A percentile compares a stretch with the other conserved stretches of the same genome.
These are phyloP conservation scores for Coemansia sp. DNA, from an alignment of 192 early-diverging fungal species.

Conservation along the genomic window DNA sequence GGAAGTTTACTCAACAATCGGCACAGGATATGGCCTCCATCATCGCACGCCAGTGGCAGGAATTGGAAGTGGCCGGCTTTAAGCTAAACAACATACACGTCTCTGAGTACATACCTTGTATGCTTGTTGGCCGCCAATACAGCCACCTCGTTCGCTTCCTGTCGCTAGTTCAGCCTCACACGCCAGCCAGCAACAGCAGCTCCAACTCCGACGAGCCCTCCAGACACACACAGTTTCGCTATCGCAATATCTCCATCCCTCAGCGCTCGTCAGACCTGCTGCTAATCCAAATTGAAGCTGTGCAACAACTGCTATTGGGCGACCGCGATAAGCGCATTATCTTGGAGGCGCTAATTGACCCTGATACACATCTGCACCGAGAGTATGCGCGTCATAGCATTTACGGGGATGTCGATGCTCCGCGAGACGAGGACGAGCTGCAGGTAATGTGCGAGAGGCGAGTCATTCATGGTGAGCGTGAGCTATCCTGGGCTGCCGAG, in stretches of 20 bases:
- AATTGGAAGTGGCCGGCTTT: slow-evolving; percentile 36
- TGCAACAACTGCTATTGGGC: slow-evolving; percentile 15
- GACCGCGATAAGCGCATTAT: slow-evolving; percentile 40
- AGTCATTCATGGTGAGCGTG: slow-evolving; percentile 36
- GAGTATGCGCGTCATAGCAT: background rate
- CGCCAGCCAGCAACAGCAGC: background rate
- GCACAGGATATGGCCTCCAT: slow-evolving; percentile 27
- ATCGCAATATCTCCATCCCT: slow-evolving; percentile 35
- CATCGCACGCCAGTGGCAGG: slow-evolving; percentile 30
- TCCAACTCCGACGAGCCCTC: background rate
- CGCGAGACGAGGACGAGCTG: slow-evolving; percentile 22
- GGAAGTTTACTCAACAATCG: slow-evolving; percentile 9
- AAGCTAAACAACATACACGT: slow-evolving; percentile 53
- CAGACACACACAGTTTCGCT: slow-evolving; percentile 15
- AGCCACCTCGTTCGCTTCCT: slow-evolving; percentile 35
- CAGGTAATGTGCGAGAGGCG: slow-evolving; percentile 43
- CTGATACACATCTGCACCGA: slow-evolving; percentile 6
- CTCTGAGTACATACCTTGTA: slow-evolving; percentile 42
- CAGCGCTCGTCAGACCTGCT: slow-evolving; percentile 22
- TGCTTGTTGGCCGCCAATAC: slow-evolving; percentile 48
- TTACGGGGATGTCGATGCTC: background rate
- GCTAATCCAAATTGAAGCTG: slow-evolving; percentile 14
- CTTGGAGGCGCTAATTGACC: slow-evolving; percentile 27
- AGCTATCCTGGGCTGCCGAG: slow-evolving; percentile 36
- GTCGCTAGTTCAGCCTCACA: slow-evolving; percentile 28